These are phyloP conservation scores for Apiotrichum mycotoxinovorans DNA, from an alignment of 1,284 basidiomycete genomes.

Conservation along the genomic window DNA sequence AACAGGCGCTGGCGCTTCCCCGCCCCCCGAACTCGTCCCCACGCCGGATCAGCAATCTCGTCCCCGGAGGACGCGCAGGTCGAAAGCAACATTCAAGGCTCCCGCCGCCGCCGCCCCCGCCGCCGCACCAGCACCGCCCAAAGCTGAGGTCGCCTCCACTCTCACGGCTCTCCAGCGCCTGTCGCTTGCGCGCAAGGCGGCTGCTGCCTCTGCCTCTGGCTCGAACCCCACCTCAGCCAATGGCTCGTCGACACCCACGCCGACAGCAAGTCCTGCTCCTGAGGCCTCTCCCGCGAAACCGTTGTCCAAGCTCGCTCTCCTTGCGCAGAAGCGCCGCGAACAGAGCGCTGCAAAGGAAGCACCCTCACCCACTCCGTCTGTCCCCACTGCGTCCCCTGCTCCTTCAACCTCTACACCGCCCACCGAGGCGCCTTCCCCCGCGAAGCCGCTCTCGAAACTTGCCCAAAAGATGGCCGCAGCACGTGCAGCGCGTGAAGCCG, in stretches of 20 bases:
- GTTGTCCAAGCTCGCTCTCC: constrained; percentile 65
- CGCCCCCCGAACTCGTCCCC: constrained; percentile 29
- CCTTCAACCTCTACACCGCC: constrained; percentile 4
- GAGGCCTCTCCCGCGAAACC: constrained; percentile 35
- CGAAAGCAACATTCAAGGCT: not conserved
- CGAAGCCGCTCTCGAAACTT: constrained; percentile 55
- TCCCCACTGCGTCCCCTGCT: constrained; percentile 2
- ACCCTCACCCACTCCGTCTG: not conserved
- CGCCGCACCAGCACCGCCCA: not conserved
- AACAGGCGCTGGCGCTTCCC: constrained; percentile 25
- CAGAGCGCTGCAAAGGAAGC: constrained; percentile 20
- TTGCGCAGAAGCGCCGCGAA: constrained; percentile 61
- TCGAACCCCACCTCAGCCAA: constrained; percentile 24
- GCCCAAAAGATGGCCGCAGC: constrained; percentile 55
- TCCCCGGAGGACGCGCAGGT: constrained; percentile 5
- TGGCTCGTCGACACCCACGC: constrained; percentile 4
- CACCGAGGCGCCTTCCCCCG: constrained; percentile 13
- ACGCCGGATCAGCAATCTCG: constrained; percentile 39
- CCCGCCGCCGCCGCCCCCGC: not conserved
- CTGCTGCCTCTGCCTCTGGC: not conserved
- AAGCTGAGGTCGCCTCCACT: constrained; percentile 49
- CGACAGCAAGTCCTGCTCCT: not conserved
- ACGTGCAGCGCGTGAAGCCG: constrained; percentile 30
- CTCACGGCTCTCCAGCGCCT: constrained; percentile 68
- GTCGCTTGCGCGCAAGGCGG: constrained; percentile 52